Conservation (phyloP, 257 asterid species). For the Solanum stenotomum region DNA sequence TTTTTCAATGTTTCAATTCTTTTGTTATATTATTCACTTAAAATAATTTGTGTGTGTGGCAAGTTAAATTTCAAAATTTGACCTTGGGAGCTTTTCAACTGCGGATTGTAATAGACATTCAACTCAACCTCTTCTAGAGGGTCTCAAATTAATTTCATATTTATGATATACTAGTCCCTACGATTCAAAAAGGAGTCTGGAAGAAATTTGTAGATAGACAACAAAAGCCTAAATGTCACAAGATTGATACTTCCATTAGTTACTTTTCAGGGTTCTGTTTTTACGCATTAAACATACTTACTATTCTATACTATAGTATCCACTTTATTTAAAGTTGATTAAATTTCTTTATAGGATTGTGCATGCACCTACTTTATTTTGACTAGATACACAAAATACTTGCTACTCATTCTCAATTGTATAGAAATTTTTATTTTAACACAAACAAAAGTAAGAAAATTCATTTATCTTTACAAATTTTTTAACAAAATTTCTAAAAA, state of each 20-base stretch:
- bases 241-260: not conserved
- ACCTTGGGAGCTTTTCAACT: not conserved
- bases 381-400: too few species aligned
- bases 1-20: too few species aligned
- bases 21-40: not conserved
- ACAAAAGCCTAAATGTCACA: not conserved
- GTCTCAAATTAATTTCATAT: not conserved
- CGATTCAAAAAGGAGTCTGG: not conserved
- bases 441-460: too few species aligned
- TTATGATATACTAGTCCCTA: not conserved
- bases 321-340: too few species aligned
- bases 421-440: too few species aligned
- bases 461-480: too few species aligned
- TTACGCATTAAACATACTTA: not conserved
- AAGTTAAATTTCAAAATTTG: not conserved
- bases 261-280: not conserved
- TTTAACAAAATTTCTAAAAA: too few species aligned
- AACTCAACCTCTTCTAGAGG: not conserved
- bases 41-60: not conserved
- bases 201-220: not conserved
- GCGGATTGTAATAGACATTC: not conserved
- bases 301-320: too few species aligned
- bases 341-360: too few species aligned
- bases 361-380: too few species aligned
- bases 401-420: too few species aligned